Conservation (phyloP, 2,329 filamentous ascomycete genomes). For the Arthrobotrys megalospora region DNA sequence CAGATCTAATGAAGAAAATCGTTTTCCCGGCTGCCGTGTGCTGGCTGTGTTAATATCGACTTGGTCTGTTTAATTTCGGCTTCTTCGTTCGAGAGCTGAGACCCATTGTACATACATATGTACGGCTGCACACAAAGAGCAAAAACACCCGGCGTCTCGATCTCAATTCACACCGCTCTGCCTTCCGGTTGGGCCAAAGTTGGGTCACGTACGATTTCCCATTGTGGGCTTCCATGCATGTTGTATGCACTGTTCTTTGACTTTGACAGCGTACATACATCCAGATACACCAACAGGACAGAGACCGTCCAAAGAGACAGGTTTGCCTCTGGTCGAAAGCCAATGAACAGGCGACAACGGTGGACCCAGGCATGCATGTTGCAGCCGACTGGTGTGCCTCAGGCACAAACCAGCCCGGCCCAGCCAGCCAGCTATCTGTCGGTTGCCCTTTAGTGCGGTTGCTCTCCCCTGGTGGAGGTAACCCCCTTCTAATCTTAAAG, state of each 20-base stretch:
- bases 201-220: neutral
- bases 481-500: conserved; percentile 61
- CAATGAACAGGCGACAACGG: conserved; percentile 34
- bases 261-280: conserved; percentile 5
- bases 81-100: conserved; percentile 26
- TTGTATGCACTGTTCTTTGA: conserved; percentile 19
- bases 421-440: conserved; percentile 14
- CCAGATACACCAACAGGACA: neutral
- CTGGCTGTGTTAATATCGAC: too few species aligned
- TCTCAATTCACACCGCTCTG: neutral
- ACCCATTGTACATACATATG: conserved; percentile 7
- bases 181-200: conserved; percentile 7
- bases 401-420: conserved; percentile 13
- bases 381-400: conserved; percentile 29
- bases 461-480: conserved; percentile 44
- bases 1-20: conserved; percentile 27
- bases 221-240: conserved; percentile 17
- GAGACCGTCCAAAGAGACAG: neutral
- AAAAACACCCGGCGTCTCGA: neutral
- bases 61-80: conserved; percentile 52
- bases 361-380: conserved; percentile 23
- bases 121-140: neutral
- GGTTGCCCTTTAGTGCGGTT: conserved; percentile 33
- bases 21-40: conserved; percentile 46
- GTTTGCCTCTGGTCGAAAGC: conserved; percentile 4